Evolutionary conservation across 805 yeast genomes (phyloP).

Genomic region (Saccharomycopsis babjevae): DNA sequence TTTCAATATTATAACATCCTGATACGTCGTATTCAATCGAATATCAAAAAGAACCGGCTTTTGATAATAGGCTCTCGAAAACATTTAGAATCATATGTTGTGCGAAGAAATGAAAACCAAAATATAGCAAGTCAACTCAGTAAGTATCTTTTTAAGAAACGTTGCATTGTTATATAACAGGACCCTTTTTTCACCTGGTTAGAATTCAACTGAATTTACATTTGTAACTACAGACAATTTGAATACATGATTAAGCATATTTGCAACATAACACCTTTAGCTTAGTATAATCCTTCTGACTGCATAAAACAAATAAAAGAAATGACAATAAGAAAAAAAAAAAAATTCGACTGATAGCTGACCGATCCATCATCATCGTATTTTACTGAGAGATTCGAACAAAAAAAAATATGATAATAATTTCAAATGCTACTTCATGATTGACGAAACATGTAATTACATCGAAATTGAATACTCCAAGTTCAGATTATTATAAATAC

Average conservation of each 20-base stretch:
- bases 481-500: background rate
- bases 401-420: background rate
- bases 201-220: no score
- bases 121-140: background rate
- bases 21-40: constrained; percentile 27
- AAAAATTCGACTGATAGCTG: background rate
- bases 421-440: background rate
- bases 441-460: background rate
- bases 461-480: no score
- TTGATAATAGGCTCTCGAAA: background rate
- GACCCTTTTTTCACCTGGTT: background rate
- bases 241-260: no score
- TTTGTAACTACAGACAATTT: no score
- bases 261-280: no score
- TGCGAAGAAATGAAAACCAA: background rate
- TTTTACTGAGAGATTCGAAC: no score
- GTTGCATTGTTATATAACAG: background rate
- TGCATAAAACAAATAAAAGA: background rate
- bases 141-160: no score
- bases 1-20: constrained; percentile 62
- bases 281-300: no score
- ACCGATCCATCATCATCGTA: background rate
- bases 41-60: constrained; percentile 12
- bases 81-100: background rate
- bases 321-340: background rate